Conservation (phyloP, 257 asterid genomes). For the Solanum ossicruentum region DNA sequence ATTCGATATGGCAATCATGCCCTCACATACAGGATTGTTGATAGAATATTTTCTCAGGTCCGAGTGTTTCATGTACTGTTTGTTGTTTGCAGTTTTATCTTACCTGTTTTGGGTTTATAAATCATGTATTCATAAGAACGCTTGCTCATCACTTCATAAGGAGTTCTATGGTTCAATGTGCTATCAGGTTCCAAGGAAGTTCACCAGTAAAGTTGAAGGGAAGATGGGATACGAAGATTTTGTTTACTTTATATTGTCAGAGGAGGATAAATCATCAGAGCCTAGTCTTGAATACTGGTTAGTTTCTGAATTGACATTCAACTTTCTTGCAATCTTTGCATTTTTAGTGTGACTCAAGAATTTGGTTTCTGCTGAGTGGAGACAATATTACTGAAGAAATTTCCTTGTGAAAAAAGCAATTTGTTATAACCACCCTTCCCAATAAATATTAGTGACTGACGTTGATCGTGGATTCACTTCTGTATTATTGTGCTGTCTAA, state of each 20-base stretch:
- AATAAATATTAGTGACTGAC: not conserved
- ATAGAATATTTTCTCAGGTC: slow-evolving; percentile 98
- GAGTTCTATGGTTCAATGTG: slow-evolving; percentile 15
- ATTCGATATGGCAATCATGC: slow-evolving; percentile 98
- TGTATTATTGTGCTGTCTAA: not conserved
- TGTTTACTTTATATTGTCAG: slow-evolving; percentile 92
- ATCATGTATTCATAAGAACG: not conserved
- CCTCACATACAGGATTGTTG: slow-evolving; percentile 98
- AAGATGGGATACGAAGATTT: slow-evolving; percentile 99
- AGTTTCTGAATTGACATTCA: slow-evolving; percentile 7
- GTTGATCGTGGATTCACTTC: not conserved
- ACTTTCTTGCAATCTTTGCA: not conserved
- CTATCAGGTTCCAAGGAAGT: slow-evolving; percentile 85
- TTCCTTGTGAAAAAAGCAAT: not conserved
- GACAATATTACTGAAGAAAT: not conserved
- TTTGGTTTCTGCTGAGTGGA: not conserved
- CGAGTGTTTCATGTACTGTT: slow-evolving; percentile 14
- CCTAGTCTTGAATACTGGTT: slow-evolving; percentile 98
- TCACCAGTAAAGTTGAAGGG: slow-evolving; percentile 97
- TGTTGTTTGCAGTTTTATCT: not conserved
- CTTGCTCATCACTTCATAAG: not conserved
- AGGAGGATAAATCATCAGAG: slow-evolving; percentile 96
- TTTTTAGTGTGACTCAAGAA: not conserved
- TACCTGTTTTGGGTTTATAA: slow-evolving; percentile 10
- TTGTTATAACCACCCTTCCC: not conserved